These are phyloP conservation scores for Capsicum chinense DNA, from an alignment of 257 asterid species.

Conservation along the genomic window DNA sequence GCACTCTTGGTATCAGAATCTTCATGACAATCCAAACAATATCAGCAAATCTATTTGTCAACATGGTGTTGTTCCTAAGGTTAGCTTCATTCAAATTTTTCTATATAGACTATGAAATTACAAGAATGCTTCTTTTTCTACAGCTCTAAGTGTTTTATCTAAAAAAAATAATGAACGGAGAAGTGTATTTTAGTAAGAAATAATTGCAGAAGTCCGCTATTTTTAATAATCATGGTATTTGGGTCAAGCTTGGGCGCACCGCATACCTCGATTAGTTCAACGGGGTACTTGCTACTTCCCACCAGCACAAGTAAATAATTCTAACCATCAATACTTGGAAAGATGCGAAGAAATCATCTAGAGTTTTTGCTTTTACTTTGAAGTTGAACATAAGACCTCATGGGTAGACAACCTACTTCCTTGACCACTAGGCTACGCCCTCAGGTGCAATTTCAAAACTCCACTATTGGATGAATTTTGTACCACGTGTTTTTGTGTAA, in stretches of 20 bases:
- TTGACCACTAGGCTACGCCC: background rate
- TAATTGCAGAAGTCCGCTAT: background rate
- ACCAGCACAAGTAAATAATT: background rate
- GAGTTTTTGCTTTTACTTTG: background rate
- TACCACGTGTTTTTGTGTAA: background rate
- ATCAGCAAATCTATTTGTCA: constrained; percentile 3
- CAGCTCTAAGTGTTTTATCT: background rate
- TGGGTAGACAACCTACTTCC: background rate
- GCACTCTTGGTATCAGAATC: constrained; percentile 8
- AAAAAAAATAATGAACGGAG: background rate
- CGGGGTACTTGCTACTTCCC: background rate
- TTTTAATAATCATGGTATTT: background rate
- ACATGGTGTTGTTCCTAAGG: background rate
- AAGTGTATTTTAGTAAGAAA: background rate
- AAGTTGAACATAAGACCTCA: background rate
- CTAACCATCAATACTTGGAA: background rate
- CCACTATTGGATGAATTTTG: background rate
- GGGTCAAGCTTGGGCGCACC: background rate
- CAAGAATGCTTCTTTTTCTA: background rate
- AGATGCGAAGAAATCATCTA: background rate
- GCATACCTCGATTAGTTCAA: background rate
- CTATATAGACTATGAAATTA: background rate
- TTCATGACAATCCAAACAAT: background rate
- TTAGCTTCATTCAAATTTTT: background rate
- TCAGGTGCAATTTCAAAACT: background rate